Percentiles rank a stretch among this genome's conserved stretches.
Evolutionary conservation across 768 basidiomycete species (phyloP).

Genomic region (Coprinellus micaceus): DNA sequence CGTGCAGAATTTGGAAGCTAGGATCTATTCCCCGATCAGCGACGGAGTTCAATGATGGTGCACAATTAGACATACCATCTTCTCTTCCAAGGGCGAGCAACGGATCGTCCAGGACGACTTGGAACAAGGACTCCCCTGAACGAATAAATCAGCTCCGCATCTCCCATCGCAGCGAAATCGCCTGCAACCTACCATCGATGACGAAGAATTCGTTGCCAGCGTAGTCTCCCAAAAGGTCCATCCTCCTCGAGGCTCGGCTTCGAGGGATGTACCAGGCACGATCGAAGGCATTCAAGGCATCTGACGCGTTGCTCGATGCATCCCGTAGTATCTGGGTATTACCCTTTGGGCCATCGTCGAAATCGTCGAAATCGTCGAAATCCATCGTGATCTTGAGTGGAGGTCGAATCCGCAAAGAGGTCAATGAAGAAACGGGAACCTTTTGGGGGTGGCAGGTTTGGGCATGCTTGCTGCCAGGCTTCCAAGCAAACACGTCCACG

Average conservation of each 20-base stretch:
- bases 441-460: too few relatives aligned
- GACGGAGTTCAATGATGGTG: constrained; percentile 1
- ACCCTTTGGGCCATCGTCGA: constrained; percentile 6
- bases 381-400: constrained; percentile 12
- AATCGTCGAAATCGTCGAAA: constrained; percentile 18
- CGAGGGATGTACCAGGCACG: constrained; percentile 14
- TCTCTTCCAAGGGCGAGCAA: constrained; percentile 54
- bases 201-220: constrained; percentile 64
- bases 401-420: too few relatives aligned
- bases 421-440: too few relatives aligned
- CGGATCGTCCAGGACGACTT: constrained; percentile 55
- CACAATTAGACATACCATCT: constrained; percentile 31
- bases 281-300: constrained; percentile 14
- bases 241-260: constrained; percentile 30
- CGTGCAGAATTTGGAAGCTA: constrained; percentile 64
- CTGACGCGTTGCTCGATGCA: neutral
- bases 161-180: too few relatives aligned
- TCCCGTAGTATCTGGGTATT: neutral
- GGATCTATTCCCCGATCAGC: too few relatives aligned
- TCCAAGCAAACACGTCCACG: too few relatives aligned
- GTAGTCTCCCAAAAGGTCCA: constrained; percentile 72
- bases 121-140: constrained; percentile 59
- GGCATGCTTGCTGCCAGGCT: too few relatives aligned
- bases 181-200: constrained; percentile 54
- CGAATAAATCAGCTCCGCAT: too few relatives aligned